Conservation (phyloP, 352 stramenopile genomes). For the Globisporangium radiosum region DNA sequence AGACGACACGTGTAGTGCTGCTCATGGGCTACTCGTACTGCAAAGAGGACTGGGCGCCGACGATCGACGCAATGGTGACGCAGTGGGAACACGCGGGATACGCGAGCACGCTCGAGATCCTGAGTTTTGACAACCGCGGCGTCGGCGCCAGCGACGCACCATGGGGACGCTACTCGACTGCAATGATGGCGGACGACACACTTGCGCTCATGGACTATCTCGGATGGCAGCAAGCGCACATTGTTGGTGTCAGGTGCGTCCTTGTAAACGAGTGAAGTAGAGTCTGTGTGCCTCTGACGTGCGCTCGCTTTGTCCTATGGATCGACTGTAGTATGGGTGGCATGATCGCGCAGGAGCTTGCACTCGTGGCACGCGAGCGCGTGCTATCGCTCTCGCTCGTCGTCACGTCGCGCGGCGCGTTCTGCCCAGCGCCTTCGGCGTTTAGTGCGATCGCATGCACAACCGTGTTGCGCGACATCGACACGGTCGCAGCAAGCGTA, state of each 20-base stretch:
- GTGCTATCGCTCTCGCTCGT: constrained; percentile 53
- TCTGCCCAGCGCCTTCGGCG: constrained; percentile 23
- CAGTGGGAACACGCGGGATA: constrained; percentile 14
- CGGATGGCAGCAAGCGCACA: constrained; percentile 1
- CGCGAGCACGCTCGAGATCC: constrained; percentile 28
- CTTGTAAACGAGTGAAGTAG: neutral
- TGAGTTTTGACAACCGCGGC: constrained; percentile 60
- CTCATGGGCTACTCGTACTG: constrained; percentile 36
- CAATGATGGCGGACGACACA: constrained; percentile 22
- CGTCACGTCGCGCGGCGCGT: constrained; percentile 49
- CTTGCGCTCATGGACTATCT: constrained; percentile 25
- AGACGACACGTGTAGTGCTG: constrained; percentile 24
- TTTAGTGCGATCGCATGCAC: constrained; percentile 29
- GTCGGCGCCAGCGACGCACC: constrained; percentile 23
- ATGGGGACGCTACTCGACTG: constrained; percentile 26
- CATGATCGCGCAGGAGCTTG: constrained; percentile 66
- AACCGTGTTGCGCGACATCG: constrained; percentile 25
- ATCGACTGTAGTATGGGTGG: constrained; percentile 17
- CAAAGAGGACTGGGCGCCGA: constrained; percentile 37
- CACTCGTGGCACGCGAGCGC: constrained; percentile 29
- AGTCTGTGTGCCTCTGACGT: no score
- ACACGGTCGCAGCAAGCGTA: constrained; percentile 34
- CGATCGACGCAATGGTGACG: constrained; percentile 26
- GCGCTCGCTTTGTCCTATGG: no score
- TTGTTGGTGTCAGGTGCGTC: constrained; percentile 9